Evolutionary conservation across 306 rosid species (phyloP), one percentile per base, ranked within the genome.

Genomic region (Cicer judaicum): DNA sequence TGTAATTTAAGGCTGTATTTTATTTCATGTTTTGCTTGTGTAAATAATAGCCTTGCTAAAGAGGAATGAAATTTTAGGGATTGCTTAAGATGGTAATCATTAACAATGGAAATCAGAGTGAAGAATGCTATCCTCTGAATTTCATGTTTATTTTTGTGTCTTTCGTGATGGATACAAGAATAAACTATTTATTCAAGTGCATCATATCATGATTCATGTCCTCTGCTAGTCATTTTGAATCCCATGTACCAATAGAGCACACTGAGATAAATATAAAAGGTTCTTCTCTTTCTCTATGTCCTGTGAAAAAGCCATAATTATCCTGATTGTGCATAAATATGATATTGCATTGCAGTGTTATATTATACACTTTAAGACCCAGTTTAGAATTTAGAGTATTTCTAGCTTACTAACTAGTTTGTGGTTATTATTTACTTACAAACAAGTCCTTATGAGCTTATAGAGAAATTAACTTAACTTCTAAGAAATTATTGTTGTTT

Each of bases 61-160:
- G 29, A 24, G 29, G 29, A 24, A 24, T 2, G 3, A 2, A 24
- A 24, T 24, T 24, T 24, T 24, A 24, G 29, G 29, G 3, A 24
- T 19, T 44, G 39, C 62, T 29, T 10, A 13, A 52, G 59, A 71
- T 34, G 5, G 72, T 8, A 54, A 57, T 48, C 74, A 36, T 72
- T 36, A 64, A 64, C 82, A 72, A 50, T 43, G 55, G 49, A 46
- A 29, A 72, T 54, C 36, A 24, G 41, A 64, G 34, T 64, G 78
- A 44, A 54, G 61, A 50, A 5, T 43, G 66, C 36, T 61, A 61
- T 62, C 15, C 14, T 63, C 18, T 48, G 77, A 61, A 42, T 46
- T 70, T 21, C 19, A 59, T 44, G 60, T 50, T 50, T 19, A 3
- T 55, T 40, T 21, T 5, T 34, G 34, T 14, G 11, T 41, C 18